These are phyloP conservation scores for Periconia digitata DNA, from an alignment of 2,329 filamentous ascomycete species.

Conservation along the genomic window DNA sequence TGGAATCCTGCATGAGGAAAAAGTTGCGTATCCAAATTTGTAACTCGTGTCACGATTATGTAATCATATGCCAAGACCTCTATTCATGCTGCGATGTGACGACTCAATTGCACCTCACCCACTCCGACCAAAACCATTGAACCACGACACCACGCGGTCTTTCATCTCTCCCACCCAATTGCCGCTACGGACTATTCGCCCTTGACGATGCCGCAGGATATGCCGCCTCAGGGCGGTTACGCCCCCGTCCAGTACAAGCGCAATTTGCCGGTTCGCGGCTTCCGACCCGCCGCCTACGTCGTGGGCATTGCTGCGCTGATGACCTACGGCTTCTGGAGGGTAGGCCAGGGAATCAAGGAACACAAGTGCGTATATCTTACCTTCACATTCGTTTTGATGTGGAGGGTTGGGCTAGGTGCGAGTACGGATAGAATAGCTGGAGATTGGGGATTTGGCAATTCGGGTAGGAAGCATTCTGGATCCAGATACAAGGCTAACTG, in stretches of 20 bases:
- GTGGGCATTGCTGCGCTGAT: conserved; percentile 75
- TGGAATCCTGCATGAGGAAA: no score
- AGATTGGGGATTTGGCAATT: not conserved
- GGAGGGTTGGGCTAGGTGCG: not conserved
- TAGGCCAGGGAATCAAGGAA: conserved; percentile 81
- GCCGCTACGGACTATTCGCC: conserved; percentile 19
- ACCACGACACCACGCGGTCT: no score
- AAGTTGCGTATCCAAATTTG: no score
- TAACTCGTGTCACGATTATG: no score
- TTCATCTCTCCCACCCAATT: conserved; percentile 26
- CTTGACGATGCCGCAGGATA: conserved; percentile 90
- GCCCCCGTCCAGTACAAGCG: conserved; percentile 97
- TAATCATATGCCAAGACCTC: no score
- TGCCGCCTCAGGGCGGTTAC: conserved; percentile 94
- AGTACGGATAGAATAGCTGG: not conserved
- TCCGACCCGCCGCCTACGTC: conserved; percentile 80
- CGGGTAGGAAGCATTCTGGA: no score
- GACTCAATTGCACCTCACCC: no score
- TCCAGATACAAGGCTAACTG: conserved; percentile 19
- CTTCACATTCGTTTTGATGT: not conserved
- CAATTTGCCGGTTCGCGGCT: conserved; percentile 88
- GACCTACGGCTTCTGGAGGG: conserved; percentile 87
- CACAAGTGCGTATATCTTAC: conserved; percentile 68
- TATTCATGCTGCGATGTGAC: no score
- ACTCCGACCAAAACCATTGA: no score